Evolutionary conservation across 139 green algal genomes (phyloP).

Genomic region (Marvania coccoides): DNA sequence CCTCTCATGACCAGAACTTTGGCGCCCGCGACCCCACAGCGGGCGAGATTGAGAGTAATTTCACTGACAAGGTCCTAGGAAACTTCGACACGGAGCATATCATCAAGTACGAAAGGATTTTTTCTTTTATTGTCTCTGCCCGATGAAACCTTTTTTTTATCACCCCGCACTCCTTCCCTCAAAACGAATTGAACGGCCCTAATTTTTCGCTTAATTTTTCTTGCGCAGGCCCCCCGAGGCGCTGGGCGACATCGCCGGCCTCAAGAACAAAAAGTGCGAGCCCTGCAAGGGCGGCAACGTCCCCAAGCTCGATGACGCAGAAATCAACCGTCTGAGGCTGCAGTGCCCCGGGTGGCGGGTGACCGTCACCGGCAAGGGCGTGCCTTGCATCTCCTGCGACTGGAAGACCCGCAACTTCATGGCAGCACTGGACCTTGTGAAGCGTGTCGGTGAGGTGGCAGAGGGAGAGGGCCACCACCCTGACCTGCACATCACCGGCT

Average conservation of each 20-base stretch:
- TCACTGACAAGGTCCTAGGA: slow-evolving; percentile 73
- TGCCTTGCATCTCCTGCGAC: slow-evolving; percentile 47
- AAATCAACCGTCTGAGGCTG: slow-evolving; percentile 32
- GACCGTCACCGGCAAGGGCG: neutral
- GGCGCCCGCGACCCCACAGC: slow-evolving; percentile 75
- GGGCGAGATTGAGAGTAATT: slow-evolving; percentile 78
- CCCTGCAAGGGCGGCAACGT: slow-evolving; percentile 42
- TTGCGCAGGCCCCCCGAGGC: slow-evolving; percentile 27
- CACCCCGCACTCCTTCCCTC: neutral
- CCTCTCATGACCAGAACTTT: slow-evolving; percentile 48
- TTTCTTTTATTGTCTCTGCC: neutral
- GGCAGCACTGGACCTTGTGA: slow-evolving; percentile 41
- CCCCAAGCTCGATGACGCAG: slow-evolving; percentile 42
- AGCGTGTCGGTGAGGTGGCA: slow-evolving; percentile 41
- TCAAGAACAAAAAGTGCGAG: slow-evolving; percentile 41
- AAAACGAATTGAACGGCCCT: neutral
- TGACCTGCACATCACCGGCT: slow-evolving; percentile 47
- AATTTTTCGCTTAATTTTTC: neutral
- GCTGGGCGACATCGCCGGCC: slow-evolving; percentile 34
- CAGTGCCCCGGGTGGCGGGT: slow-evolving; percentile 54
- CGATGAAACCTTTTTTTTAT: neutral
- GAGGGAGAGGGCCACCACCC: slow-evolving; percentile 61
- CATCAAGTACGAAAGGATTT: slow-evolving; percentile 48
- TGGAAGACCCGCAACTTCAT: slow-evolving; percentile 54
- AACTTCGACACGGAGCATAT: slow-evolving; percentile 88